Evolutionary conservation across 129 eudicot genomes (phyloP).

Genomic region (Calendula officinalis): DNA sequence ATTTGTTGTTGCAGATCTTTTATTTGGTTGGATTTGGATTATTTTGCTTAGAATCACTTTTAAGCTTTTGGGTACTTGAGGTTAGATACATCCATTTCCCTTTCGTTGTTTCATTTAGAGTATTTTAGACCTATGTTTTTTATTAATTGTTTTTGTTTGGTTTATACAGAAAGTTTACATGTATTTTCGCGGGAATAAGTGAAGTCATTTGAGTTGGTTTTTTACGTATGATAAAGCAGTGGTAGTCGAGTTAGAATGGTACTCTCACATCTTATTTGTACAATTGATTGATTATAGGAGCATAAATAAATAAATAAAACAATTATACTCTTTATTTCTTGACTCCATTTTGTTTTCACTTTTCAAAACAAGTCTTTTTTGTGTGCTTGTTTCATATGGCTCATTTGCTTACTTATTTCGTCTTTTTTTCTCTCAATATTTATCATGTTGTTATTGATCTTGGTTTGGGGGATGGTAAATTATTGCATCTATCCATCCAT

Average conservation of each 20-base stretch:
- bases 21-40: no score
- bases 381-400: no score
- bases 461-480: no score
- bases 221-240: slow-evolving; percentile 3
- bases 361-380: no score
- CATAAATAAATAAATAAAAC: slow-evolving; percentile 14
- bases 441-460: no score
- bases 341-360: slow-evolving; percentile 17
- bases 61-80: slow-evolving; percentile 57
- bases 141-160: not conserved
- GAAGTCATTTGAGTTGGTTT: slow-evolving; percentile 21
- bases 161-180: slow-evolving; percentile 77
- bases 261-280: slow-evolving; percentile 12
- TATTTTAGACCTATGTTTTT: slow-evolving; percentile 16
- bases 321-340: not conserved
- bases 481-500: no score
- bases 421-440: no score
- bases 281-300: slow-evolving; percentile 24
- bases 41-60: no score
- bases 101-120: not conserved
- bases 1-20: slow-evolving; percentile 52
- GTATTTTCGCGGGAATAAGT: slow-evolving; percentile 88
- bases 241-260: slow-evolving; percentile 9
- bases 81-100: slow-evolving; percentile 39
- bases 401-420: no score